A percentile compares a stretch with the other conserved stretches of the same genome.
These are phyloP conservation scores for Fusarium concolor DNA, from an alignment of 2,329 filamentous ascomycete genomes.

Conservation along the genomic window DNA sequence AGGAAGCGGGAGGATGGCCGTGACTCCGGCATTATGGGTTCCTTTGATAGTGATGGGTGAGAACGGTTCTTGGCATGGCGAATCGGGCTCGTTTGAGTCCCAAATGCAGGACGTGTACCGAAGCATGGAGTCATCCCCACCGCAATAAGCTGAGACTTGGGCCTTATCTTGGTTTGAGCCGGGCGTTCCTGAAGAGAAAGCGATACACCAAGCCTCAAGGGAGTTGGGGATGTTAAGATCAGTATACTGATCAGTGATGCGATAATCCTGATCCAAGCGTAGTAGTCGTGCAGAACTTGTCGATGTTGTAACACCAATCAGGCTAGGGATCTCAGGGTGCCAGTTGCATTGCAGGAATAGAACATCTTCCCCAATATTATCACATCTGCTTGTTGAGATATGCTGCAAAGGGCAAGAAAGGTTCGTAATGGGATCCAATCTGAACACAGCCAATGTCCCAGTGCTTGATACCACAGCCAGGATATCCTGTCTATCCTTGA, in stretches of 20 bases:
- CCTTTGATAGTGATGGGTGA: constrained; percentile 53
- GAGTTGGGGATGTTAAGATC: constrained; percentile 61
- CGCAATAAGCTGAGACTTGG: constrained; percentile 68
- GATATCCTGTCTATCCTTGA: constrained; percentile 56
- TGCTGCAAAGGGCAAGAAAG: constrained; percentile 53
- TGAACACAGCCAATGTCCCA: constrained; percentile 74
- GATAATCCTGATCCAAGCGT: constrained; percentile 57
- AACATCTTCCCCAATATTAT: constrained; percentile 65
- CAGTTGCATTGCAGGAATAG: constrained; percentile 80
- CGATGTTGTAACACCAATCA: constrained; percentile 78
- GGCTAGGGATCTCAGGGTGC: constrained; percentile 67
- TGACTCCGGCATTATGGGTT: constrained; percentile 85
- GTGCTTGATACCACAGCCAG: constrained; percentile 84
- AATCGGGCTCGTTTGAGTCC: constrained; percentile 17
- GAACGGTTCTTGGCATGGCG: constrained; percentile 40
- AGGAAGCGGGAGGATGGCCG: constrained; percentile 80
- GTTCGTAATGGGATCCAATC: constrained; percentile 56
- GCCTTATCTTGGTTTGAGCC: constrained; percentile 25
- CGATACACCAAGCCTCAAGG: constrained; percentile 80
- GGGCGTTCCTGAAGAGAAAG: constrained; percentile 60
- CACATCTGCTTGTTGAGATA: constrained; percentile 59
- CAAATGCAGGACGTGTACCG: constrained; percentile 57
- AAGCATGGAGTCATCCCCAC: constrained; percentile 79
- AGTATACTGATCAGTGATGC: constrained; percentile 47
- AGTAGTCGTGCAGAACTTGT: constrained; percentile 72